Percentiles rank a stretch among this genome's conserved stretches.
These are phyloP conservation scores for Beauveria sp. DNA, from an alignment of 2,329 filamentous ascomycete species.

Conservation along the genomic window DNA sequence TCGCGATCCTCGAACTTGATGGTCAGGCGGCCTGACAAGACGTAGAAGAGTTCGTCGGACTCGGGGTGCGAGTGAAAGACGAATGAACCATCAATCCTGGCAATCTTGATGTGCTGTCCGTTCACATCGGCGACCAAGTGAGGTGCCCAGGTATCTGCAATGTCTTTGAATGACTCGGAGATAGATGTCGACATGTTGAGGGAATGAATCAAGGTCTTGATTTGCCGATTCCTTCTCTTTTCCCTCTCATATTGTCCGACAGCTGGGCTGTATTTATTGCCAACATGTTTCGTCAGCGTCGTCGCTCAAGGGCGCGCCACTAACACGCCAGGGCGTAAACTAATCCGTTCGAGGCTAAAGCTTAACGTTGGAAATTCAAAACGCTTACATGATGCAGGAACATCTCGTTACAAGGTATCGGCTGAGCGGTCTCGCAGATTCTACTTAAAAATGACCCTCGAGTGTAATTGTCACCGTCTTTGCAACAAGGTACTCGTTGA, in stretches of 20 bases:
- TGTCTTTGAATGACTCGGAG: slow-evolving; percentile 19
- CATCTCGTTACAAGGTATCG: neutral
- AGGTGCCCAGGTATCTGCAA: slow-evolving; percentile 23
- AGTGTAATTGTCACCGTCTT: slow-evolving; percentile 38
- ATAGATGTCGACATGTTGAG: slow-evolving; percentile 17
- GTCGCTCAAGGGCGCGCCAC: neutral
- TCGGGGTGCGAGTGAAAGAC: slow-evolving; percentile 33
- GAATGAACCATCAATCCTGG: slow-evolving; percentile 30
- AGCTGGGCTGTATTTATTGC: neutral
- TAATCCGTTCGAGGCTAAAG: neutral
- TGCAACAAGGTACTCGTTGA: slow-evolving; percentile 38
- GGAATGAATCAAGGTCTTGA: neutral
- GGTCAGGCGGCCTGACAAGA: slow-evolving; percentile 26
- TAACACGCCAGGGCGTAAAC: neutral
- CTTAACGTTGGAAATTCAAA: neutral
- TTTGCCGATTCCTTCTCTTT: neutral
- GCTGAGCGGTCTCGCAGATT: no score
- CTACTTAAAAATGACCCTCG: slow-evolving; percentile 27
- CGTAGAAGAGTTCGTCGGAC: slow-evolving; percentile 34
- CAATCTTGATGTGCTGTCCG: slow-evolving; percentile 32
- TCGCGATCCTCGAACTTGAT: slow-evolving; percentile 26
- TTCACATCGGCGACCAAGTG: slow-evolving; percentile 27
- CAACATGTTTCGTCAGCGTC: neutral
- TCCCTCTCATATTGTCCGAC: neutral
- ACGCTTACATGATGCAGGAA: neutral